Evolutionary conservation across 1,284 basidiomycete species (phyloP), one percentile per base, ranked within the genome.

Genomic region (Fomitopsis betulina): DNA sequence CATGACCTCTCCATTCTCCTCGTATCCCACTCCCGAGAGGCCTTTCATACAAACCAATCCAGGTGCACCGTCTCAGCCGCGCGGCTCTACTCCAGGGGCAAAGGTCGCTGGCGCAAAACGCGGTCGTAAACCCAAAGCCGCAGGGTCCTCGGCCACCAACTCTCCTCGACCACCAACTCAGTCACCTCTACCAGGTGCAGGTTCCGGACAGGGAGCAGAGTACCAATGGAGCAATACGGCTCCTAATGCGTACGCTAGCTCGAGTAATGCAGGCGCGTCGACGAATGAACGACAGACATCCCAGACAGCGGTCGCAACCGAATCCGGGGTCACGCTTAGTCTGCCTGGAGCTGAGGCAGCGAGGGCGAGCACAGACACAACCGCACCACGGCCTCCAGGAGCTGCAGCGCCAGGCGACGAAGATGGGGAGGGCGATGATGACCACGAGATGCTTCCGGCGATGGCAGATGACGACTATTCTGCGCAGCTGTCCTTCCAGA

Each of bases 381-480:
- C 54, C 12, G 58, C 45, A 23, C 69, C 58, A 19, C 56, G 32
- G 43, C 61, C 33, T 65, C 67, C 71, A 21, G 70, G 62, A 17
- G 62, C 56, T 25, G 63, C 60, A 3, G 63, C 65, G 17, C 66
- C 60, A 12, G 72, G 63, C 25, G 76, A 74, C 45, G 77, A 76
- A 53, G 76, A 80, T 21, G 87, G 72, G 12, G 58, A 59, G 13
- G 58, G 43, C 0, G 89, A 90, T 57, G 88, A 77, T 5, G 89
- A 89, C 56, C 89, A 91, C 58, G 89, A 91, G 63, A 66, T 87
- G 55, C 68, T 89, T 40, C 87, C 88, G 40, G 88, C 87, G 5
- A 91, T 92, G 89, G 89, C 89, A 6, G 89, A 93, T 60, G 89
- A 91, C 61, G 89, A 92, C 63, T 92, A 91, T 69, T 89, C 89